Evolutionary conservation across 768 basidiomycete species (phyloP).

Genomic region (Leccinum pellstonianum): DNA sequence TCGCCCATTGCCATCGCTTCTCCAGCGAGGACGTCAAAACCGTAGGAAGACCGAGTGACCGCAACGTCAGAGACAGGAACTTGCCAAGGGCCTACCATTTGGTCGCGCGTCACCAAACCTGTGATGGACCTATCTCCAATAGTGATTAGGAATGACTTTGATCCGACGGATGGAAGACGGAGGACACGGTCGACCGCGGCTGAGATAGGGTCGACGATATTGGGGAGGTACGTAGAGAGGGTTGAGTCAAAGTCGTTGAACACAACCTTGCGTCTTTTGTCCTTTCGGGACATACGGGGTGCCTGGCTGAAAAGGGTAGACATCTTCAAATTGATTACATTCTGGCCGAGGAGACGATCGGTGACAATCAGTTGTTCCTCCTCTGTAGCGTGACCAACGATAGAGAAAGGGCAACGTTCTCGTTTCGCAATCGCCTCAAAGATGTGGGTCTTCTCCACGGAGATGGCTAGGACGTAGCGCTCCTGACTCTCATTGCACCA

Average conservation of each 20-base stretch:
- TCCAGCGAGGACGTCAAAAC: slow-evolving; percentile 78
- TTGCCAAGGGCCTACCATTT: slow-evolving; percentile 99
- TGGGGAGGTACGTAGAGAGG: slow-evolving; percentile 65
- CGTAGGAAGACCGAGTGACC: slow-evolving; percentile 91
- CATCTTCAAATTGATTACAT: slow-evolving; percentile 90
- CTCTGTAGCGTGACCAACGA: slow-evolving; percentile 85
- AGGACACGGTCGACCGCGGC: slow-evolving; percentile 80
- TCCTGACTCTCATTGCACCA: slow-evolving; percentile 99
- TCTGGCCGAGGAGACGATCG: slow-evolving; percentile 73
- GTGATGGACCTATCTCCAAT: slow-evolving; percentile 96
- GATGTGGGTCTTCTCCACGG: slow-evolving; percentile 51
- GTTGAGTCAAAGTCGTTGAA: slow-evolving; percentile 67
- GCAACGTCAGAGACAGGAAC: slow-evolving; percentile 97
- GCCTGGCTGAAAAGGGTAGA: slow-evolving; percentile 95
- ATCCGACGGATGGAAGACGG: slow-evolving; percentile 87
- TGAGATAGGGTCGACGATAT: slow-evolving; percentile 46
- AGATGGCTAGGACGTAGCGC: slow-evolving; percentile 92
- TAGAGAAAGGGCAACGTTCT: slow-evolving; percentile 90
- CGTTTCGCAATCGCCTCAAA: slow-evolving; percentile 81
- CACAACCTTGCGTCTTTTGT: slow-evolving; percentile 44
- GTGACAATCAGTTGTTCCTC: slow-evolving; percentile 86
- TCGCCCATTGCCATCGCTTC: slow-evolving; percentile 99
- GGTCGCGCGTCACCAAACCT: slow-evolving; percentile 92
- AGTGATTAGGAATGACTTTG: slow-evolving; percentile 97
- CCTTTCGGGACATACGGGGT: slow-evolving; percentile 83